Base-by-base conservation (phyloP, 202 grass and related monocot genomes). In the Setaria italica region DNA sequence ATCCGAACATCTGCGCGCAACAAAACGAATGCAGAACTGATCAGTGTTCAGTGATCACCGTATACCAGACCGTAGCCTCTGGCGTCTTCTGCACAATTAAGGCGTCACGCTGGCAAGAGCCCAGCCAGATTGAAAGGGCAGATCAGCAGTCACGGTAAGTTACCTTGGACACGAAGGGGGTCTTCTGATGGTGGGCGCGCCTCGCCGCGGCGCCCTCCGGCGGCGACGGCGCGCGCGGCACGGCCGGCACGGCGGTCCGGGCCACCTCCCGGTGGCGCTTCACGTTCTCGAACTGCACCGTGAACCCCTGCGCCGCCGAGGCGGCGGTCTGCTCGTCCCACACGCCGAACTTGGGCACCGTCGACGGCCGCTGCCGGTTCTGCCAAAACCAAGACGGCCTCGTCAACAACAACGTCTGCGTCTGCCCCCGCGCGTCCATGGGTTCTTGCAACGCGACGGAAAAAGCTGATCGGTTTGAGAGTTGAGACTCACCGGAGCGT, bases 301-400 rank as follows among this genome's bases (percentile, higher is more conserved):
- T 97, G 78, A 86, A 96, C 9, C 94, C 94, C 88, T 87, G 84
- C 72, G 41, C 91, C n/a, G 87, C 78, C 17, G 59, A 11, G 19
- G 34, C 39, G 0, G 82, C 78, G 70, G 77, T 84, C 80, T 83
- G 80, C 78, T 93, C 94, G 83, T 93, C 89, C 91, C 94, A 94
- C 82, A 70, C 91, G 4, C 94, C 94, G 72, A 97, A 97, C 84
- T 69, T 97, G 20, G 94, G 94, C 64, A 97, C 87, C 0, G 89
- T 76, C 67, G 85, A 62, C 19, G 86, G 19, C 85, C 86, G 89
- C 57, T 81, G 88, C 4, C 86, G 84, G 2, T 13, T 56, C 88
- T 95, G 70, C 45, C 50, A 46, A 3, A 34, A 33, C 41, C 29
- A 30, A 25, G 19, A 16, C 43, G 16, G 4, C 58, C 2, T 13